These are phyloP conservation scores for Zalaria sp. DNA, from an alignment of 2,329 filamentous ascomycete genomes.

Conservation along the genomic window DNA sequence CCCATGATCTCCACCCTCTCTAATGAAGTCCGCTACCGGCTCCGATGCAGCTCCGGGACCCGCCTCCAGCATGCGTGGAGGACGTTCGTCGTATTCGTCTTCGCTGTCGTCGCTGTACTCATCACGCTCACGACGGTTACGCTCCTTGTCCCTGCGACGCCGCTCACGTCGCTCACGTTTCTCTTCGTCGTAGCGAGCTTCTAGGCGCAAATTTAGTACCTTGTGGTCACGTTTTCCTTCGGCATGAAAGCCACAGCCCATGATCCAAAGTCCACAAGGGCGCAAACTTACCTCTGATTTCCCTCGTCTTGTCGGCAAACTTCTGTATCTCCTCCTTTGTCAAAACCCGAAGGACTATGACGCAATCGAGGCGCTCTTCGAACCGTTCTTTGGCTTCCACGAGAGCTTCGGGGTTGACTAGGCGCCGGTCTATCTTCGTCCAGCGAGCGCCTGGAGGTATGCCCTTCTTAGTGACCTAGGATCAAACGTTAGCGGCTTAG, in stretches of 20 bases:
- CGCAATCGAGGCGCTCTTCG: conserved; percentile 83
- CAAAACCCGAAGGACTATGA: conserved; percentile 81
- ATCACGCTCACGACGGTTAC: conserved; percentile 15
- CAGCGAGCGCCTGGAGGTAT: conserved; percentile 59
- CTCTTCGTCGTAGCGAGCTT: conserved; percentile 14
- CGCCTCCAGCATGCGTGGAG: conserved; percentile 20
- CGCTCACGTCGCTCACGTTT: conserved; percentile 8
- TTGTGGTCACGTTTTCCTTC: background rate
- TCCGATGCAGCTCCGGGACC: conserved; percentile 6
- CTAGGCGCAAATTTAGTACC: conserved; percentile 6
- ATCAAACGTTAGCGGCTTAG: conserved; percentile 4
- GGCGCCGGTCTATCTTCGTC: conserved; percentile 80
- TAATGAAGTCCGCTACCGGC: conserved; percentile 3
- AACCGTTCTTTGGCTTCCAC: conserved; percentile 80
- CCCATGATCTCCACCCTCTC: background rate
- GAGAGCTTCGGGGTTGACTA: conserved; percentile 81
- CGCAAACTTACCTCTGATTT: conserved; percentile 46
- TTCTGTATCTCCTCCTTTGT: conserved; percentile 81
- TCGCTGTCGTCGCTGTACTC: conserved; percentile 20
- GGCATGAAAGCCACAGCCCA: background rate
- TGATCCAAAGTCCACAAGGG: background rate
- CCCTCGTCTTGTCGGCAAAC: conserved; percentile 67
- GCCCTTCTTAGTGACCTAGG: conserved; percentile 19
- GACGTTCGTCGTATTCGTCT: conserved; percentile 15
- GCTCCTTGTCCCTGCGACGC: conserved; percentile 11